Evolutionary conservation across 176 grass and related monocot genomes (phyloP), one percentile per base, ranked within the genome.

Genomic region (Carex cristatella): DNA sequence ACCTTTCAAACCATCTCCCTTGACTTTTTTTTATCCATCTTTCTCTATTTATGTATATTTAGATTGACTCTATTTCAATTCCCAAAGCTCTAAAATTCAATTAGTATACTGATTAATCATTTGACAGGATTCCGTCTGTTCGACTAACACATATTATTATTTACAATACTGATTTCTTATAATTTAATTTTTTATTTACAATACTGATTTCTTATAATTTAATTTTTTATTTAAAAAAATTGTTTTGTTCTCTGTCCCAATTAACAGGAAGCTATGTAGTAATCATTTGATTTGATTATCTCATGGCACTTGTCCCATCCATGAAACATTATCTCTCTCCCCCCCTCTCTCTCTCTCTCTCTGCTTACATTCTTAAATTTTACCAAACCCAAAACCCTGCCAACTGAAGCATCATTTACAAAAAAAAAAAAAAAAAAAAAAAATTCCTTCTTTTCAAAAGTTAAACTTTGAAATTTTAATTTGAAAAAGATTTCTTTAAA

Each of bases 271-370:
- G 7, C 7, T 46, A 46, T 1, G 1, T 46, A 27, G 18, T 86
- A 89, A 89, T 89, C 83, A 89, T 89, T 89, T 89, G 83, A 89
- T 81, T 76, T 85, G 48, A 51, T 11, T 51, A 89, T 85, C 68
- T 89, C 75, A 73, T 68, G 59, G 44, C 7, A 46, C 44, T 8
- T 46, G 44, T 46, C 44, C 0, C 44, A 46, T 46, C 44, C 44
- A 46, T 46, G 5, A 46, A 46, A 46, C 44, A 46, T 46, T 59
- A 38, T 59, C 67, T 76, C 69, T 35, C 4, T 35, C 33, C 18
- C 46, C 49, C 6, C 8, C 76, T 61, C 5, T 60, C 53, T 10
- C 48, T 0, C 46, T 10, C 48, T 2, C 48, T 55, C 72, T 77
- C 72, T 77, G 18, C n/a, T 63, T 77, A 51, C 72, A 56, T 77